These are phyloP conservation scores for Plasmodium knowlesi DNA, from an alignment of 169 alveolate species.

Conservation along the genomic window DNA sequence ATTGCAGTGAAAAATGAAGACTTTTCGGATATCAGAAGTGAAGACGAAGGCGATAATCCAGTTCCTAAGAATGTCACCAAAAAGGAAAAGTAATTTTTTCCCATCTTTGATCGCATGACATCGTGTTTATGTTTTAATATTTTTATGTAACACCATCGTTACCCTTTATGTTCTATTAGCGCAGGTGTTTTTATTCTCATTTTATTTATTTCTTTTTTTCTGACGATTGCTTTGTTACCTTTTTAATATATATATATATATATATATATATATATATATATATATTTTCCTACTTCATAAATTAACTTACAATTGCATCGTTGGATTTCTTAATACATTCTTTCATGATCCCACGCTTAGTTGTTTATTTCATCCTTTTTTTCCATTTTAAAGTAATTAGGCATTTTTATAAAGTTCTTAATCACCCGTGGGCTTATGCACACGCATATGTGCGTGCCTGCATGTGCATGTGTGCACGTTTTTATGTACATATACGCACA, in stretches of 20 bases:
- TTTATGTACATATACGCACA: not conserved
- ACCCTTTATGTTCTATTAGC: not conserved
- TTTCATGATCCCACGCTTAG: not conserved
- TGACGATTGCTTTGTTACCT: not conserved
- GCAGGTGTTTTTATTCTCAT: not conserved
- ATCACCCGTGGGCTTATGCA: not conserved
- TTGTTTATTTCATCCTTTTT: not conserved
- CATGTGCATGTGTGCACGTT: not conserved
- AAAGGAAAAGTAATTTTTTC: conserved; percentile 6
- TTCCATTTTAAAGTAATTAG: not conserved
- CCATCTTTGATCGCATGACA: not conserved
- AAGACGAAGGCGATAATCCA: conserved; percentile 29
- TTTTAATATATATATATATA: not conserved
- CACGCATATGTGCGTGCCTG: not conserved
- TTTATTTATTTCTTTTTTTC: too few relatives aligned
- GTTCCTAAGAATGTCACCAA: not conserved
- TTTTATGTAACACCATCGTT: not conserved
- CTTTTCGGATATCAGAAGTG: conserved; percentile 54
- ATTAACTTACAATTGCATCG: not conserved
- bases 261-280: too few relatives aligned
- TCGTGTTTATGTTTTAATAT: not conserved
- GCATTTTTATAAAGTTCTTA: not conserved
- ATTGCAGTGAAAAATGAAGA: conserved; percentile 49
- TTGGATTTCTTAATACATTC: not conserved
- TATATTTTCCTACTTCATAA: not conserved